Evolutionary conservation across 306 rosid species (phyloP).

Genomic region (Lotus japonicus): DNA sequence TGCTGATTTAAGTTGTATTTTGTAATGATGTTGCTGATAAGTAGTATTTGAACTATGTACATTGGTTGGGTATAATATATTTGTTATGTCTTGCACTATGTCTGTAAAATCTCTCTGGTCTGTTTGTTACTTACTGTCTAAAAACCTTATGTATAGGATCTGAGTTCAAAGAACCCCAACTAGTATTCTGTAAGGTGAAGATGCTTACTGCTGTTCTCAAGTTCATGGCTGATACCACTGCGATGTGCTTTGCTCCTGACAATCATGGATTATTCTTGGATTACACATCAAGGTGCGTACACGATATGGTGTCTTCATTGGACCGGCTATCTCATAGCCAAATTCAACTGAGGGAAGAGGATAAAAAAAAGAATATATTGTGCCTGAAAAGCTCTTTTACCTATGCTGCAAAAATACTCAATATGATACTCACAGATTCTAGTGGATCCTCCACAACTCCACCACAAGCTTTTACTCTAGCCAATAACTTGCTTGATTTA

Average conservation of each 20-base stretch:
- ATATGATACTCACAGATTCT: slow-evolving; percentile 36
- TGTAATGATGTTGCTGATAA: background rate
- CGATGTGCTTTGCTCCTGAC: slow-evolving; percentile 44
- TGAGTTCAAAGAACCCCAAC: slow-evolving; percentile 18
- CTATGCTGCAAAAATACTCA: slow-evolving; percentile 70
- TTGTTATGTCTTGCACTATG: background rate
- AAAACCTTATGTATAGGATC: slow-evolving; percentile 37
- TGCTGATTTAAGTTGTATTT: background rate
- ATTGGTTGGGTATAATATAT: background rate
- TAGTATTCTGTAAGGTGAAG: slow-evolving; percentile 49
- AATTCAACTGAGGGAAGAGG: slow-evolving; percentile 48
- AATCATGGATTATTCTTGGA: slow-evolving; percentile 50
- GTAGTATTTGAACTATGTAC: background rate
- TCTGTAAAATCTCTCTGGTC: slow-evolving; percentile 11
- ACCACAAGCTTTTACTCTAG: slow-evolving; percentile 46
- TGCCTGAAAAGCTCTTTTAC: slow-evolving; percentile 74
- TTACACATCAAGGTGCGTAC: slow-evolving; percentile 46
- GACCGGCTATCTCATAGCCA: slow-evolving; percentile 24
- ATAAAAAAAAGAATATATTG: slow-evolving; percentile 35
- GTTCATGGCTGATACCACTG: slow-evolving; percentile 60
- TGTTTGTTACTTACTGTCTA: slow-evolving; percentile 10
- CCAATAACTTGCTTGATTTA: slow-evolving; percentile 61
- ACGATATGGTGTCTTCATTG: slow-evolving; percentile 28
- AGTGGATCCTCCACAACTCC: slow-evolving; percentile 35
- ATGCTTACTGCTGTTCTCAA: slow-evolving; percentile 66